Conservation (phyloP, 495 filamentous ascomycete species). For the Penicillium egyptiacum region DNA sequence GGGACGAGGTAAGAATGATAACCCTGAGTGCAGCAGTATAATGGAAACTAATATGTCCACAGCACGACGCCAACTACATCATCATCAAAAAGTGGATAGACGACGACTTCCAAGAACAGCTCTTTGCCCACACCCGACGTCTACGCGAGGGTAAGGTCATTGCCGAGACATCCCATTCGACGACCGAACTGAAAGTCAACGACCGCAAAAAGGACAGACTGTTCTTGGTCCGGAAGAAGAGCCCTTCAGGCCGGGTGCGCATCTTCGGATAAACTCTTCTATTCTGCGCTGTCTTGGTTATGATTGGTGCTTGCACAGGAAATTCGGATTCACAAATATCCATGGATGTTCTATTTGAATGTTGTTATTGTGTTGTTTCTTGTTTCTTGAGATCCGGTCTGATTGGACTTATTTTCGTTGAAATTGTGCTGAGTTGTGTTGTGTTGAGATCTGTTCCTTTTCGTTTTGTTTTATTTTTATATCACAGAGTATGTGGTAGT, state of each 20-base stretch:
- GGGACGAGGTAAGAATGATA: slow-evolving; percentile 43
- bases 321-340: slow-evolving; percentile 2
- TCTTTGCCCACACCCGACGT: slow-evolving; percentile 69
- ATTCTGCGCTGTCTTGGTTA: not conserved
- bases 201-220: slow-evolving; percentile 55
- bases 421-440: slow-evolving; percentile 21
- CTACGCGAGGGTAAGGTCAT: slow-evolving; percentile 55
- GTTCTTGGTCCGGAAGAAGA: slow-evolving; percentile 66
- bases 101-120: slow-evolving; percentile 67
- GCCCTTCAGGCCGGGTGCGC: slow-evolving; percentile 34
- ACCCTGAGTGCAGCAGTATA: not conserved
- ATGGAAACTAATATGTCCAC: not conserved
- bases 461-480: not conserved
- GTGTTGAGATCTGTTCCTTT: slow-evolving; percentile 29
- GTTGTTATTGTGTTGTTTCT: slow-evolving; percentile 14
- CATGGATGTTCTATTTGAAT: slow-evolving; percentile 3
- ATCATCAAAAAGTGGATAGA: slow-evolving; percentile 75
- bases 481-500: slow-evolving; percentile 15
- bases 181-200: slow-evolving; percentile 51
- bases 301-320: not conserved
- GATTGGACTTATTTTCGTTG: slow-evolving; percentile 10
- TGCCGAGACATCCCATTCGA: slow-evolving; percentile 43
- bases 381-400: slow-evolving; percentile 16
- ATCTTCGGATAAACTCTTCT: slow-evolving; percentile 34
- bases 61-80: slow-evolving; percentile 66